phyloP scores from a whole-genome alignment of 805 yeast species.

The Dipodascus albidus region DNA sequence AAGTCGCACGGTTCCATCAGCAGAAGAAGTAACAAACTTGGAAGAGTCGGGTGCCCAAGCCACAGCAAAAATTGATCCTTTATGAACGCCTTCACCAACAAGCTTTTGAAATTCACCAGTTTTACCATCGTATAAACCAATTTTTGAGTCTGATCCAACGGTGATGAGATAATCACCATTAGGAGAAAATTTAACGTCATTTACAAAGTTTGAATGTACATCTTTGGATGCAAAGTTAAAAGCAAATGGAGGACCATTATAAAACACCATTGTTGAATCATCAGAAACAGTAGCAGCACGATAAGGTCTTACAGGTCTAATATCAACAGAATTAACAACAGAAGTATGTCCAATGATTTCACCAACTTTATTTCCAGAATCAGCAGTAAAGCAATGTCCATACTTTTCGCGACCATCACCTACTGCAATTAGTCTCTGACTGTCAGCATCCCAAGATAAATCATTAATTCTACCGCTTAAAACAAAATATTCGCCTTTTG shows the following conservation, averaged over 20 bases:
- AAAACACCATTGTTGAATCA: conserved; percentile 75
- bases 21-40: conserved; percentile 67
- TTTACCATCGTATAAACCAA: conserved; percentile 76
- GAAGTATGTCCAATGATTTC: conserved; percentile 90
- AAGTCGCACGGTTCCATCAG: conserved; percentile 63
- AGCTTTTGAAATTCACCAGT: conserved; percentile 61
- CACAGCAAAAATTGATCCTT: conserved; percentile 72
- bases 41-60: conserved; percentile 51
- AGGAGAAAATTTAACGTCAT: conserved; percentile 74
- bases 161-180: conserved; percentile 65
- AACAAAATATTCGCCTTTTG: conserved; percentile 74
- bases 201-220: conserved; percentile 64
- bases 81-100: conserved; percentile 34
- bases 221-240: conserved; percentile 63
- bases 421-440: conserved; percentile 77
- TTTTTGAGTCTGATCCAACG: conserved; percentile 75
- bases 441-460: conserved; percentile 87
- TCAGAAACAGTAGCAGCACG: conserved; percentile 89
- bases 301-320: conserved; percentile 80
- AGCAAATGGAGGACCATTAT: conserved; percentile 89
- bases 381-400: conserved; percentile 90
- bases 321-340: conserved; percentile 70
- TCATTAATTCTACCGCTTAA: conserved; percentile 74
- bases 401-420: conserved; percentile 88
- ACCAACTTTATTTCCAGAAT: conserved; percentile 94